Base-by-base conservation (phyloP, 768 basidiomycete species). In the Pleurotus platypus region DNA sequence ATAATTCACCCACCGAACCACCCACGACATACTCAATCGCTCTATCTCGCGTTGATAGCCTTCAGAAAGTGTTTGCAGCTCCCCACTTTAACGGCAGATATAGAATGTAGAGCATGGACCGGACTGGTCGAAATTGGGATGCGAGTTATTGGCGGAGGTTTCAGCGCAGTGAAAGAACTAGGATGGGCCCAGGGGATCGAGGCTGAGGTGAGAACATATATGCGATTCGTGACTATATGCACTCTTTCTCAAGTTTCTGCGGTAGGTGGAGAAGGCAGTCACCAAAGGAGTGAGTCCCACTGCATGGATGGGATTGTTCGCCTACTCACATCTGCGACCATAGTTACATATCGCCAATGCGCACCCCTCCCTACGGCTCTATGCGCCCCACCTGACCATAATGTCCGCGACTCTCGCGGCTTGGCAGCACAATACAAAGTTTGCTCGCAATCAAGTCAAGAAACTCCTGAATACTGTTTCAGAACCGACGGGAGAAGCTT, bases 31-130 rank as follows among this genome's bases (percentile, higher is more conserved):
- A 61, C 77, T 0, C 70, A 76, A 5, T 83, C 87, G 0, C 73
- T 90, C 1, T 74, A 72, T 20, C 62, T 89, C 4, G 85, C 89
- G 0, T 66, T 83, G 1, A 66, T 75, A 46, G 82, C 89, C 0
- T 64, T 90, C 8, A 70, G 80, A 46, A 78, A 75, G 61, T 88
- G 85, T 66, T 73, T 89, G 9, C 61, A 70, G 0, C 60, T 83
- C 0, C 51, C 51, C 4, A 73, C 76, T 11, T 72, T 90, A 1
- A 78, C 83, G 5, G 76, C 78, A 4, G 78, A 80, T 50, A 66
- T 85, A 7, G 89, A 90, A 62, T 90, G 87, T 64, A 74, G 83
- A 6, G 87, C 87, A 1, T 90, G 86, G 83, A 83, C 84, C 0
- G 79, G 80, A 8, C 61, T 91, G 0, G 89, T 83, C 0, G 90